Evolutionary conservation across 306 rosid genomes (phyloP).

Genomic region (Inga leiocalycina): DNA sequence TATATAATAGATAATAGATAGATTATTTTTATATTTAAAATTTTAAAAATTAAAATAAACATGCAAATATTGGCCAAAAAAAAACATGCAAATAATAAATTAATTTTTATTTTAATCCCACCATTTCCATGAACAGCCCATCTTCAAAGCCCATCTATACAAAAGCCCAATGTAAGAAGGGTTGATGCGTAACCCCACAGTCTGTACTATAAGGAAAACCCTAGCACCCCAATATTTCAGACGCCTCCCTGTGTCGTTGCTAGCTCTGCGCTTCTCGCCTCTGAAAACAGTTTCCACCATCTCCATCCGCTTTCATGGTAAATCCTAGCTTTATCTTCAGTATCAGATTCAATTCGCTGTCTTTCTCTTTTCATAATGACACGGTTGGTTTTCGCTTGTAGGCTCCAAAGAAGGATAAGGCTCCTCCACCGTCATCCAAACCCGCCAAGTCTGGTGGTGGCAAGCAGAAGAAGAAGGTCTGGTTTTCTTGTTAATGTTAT

Average conservation of each 20-base stretch:
- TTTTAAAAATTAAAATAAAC: too few species aligned
- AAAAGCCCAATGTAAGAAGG: not conserved
- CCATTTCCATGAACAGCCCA: too few species aligned
- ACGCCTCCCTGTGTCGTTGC: not conserved
- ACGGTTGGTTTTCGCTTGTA: constrained; percentile 18
- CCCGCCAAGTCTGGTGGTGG: constrained; percentile 84
- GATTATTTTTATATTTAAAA: too few species aligned
- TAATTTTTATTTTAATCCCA: too few species aligned
- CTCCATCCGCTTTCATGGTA: too few species aligned
- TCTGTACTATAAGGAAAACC: constrained; percentile 24
- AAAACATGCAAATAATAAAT: too few species aligned
- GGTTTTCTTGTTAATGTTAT: not conserved
- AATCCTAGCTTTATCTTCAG: too few species aligned
- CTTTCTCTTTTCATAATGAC: not conserved
- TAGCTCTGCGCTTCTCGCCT: not conserved
- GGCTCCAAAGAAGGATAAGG: constrained; percentile 89
- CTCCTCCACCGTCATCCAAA: constrained; percentile 73
- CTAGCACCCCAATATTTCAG: constrained; percentile 11
- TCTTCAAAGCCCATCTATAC: not conserved
- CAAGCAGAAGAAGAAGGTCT: constrained; percentile 81
- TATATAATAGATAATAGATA: too few species aligned
- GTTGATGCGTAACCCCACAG: too few species aligned
- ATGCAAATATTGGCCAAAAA: too few species aligned
- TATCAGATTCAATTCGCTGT: not conserved
- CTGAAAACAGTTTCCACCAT: not conserved